Percentiles rank a stretch among this genome's conserved stretches.
Conservation (phyloP, 768 basidiomycete species). For the Kwoniella bestiolae region DNA sequence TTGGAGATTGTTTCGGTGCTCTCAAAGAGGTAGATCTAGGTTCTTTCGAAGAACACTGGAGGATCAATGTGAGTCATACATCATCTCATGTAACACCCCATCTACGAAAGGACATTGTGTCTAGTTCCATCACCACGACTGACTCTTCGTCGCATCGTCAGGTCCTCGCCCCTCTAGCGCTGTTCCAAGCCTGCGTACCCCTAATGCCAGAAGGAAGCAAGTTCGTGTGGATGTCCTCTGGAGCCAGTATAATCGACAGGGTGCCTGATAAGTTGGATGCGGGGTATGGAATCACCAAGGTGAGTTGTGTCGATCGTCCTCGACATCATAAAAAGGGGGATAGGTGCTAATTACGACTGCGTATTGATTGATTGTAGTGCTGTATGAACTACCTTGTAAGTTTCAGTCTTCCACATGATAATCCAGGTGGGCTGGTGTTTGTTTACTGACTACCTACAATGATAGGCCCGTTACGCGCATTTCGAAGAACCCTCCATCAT, state of each 20-base stretch:
- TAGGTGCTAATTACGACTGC: neutral
- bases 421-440: too few relatives aligned
- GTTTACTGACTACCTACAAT: too few relatives aligned
- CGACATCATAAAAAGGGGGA: neutral
- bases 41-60: constrained; percentile 32
- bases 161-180: constrained; percentile 38
- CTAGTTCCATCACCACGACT: too few relatives aligned
- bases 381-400: constrained; percentile 31
- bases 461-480: constrained; percentile 36
- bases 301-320: neutral
- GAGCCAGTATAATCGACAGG: constrained; percentile 42
- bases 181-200: constrained; percentile 45
- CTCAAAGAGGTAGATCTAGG: constrained; percentile 25
- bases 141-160: constrained; percentile 10
- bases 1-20: constrained; percentile 24
- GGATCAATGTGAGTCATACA: constrained; percentile 30
- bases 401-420: neutral
- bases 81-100: too few relatives aligned
- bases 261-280: constrained; percentile 42
- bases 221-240: constrained; percentile 50
- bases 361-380: neutral
- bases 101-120: neutral
- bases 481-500: constrained; percentile 43
- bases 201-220: constrained; percentile 38
- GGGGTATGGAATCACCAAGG: constrained; percentile 39